Evolutionary conservation across 1,284 basidiomycete genomes (phyloP).

Genomic region (Heterobasidion irregulare): DNA sequence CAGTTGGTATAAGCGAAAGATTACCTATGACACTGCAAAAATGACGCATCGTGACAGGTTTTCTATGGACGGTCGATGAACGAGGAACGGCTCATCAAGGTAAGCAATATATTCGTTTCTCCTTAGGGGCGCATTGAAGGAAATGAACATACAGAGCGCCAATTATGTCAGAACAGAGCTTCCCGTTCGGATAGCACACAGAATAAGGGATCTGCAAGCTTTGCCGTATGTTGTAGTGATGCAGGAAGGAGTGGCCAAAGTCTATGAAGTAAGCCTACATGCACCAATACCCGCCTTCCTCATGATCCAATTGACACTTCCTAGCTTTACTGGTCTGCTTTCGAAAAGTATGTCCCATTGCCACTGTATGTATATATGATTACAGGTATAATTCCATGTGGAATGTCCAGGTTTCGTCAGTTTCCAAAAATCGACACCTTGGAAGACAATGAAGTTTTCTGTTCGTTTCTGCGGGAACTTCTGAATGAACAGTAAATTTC

Average conservation of each 20-base stretch:
- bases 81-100: conserved; percentile 68
- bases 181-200: conserved; percentile 82
- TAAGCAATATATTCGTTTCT: conserved; percentile 16
- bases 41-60: conserved; percentile 21
- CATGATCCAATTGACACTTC: not conserved
- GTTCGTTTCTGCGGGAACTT: conserved; percentile 56
- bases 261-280: conserved; percentile 64
- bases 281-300: not conserved
- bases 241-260: conserved; percentile 75
- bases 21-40: conserved; percentile 6
- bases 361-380: not conserved
- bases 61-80: conserved; percentile 77
- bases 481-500: conserved; percentile 68
- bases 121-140: conserved; percentile 1
- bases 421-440: conserved; percentile 71
- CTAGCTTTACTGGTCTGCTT: conserved; percentile 76
- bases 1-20: conserved; percentile 55
- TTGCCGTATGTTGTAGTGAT: conserved; percentile 87
- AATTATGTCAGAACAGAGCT: conserved; percentile 88
- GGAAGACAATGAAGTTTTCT: conserved; percentile 75
- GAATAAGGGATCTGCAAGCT: conserved; percentile 79
- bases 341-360: conserved; percentile 52
- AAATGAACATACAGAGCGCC: conserved; percentile 47
- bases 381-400: not conserved
- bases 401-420: conserved; percentile 52